Conservation (phyloP, 345 rosid genomes). For the Crucihimalaya himalaica region DNA sequence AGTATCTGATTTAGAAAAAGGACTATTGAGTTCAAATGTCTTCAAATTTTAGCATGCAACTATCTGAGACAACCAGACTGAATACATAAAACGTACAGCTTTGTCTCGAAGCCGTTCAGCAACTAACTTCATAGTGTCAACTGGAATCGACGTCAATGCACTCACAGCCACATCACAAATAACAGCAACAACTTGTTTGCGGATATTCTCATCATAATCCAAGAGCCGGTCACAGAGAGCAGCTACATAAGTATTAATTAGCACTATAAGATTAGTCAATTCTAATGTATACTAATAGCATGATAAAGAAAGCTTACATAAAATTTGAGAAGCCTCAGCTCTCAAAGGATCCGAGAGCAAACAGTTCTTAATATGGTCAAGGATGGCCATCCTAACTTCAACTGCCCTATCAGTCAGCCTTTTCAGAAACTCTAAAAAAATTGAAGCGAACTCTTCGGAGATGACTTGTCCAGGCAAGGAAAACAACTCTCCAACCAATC, state of each 20-base stretch:
- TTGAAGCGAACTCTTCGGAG: constrained; percentile 71
- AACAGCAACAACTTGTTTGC: constrained; percentile 93
- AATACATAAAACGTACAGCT: constrained; percentile 62
- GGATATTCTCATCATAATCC: constrained; percentile 96
- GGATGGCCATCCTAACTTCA: constrained; percentile 81
- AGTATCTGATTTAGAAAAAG: constrained; percentile 54
- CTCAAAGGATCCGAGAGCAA: constrained; percentile 71
- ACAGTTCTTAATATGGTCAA: constrained; percentile 81
- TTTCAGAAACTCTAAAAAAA: constrained; percentile 88
- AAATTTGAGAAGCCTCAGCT: constrained; percentile 77
- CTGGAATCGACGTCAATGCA: constrained; percentile 62
- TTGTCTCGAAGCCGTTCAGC: constrained; percentile 96
- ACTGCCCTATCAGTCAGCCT: constrained; percentile 93
- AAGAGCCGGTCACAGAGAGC: constrained; percentile 92
- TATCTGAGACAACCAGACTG: constrained; percentile 27
- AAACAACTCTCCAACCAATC: constrained; percentile 85
- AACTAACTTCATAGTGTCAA: constrained; percentile 72
- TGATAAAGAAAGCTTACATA: constrained; percentile 53
- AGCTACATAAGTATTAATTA: constrained; percentile 52
- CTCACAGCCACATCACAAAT: constrained; percentile 80
- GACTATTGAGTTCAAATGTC: constrained; percentile 20
- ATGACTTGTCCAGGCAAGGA: constrained; percentile 68
- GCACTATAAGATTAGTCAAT: constrained; percentile 26
- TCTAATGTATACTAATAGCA: constrained; percentile 17
- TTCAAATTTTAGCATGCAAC: constrained; percentile 22